Evolutionary conservation across 1,139 yeast genomes (phyloP), one percentile per base, ranked within the genome.

Genomic region (Williopsis jadinii): DNA sequence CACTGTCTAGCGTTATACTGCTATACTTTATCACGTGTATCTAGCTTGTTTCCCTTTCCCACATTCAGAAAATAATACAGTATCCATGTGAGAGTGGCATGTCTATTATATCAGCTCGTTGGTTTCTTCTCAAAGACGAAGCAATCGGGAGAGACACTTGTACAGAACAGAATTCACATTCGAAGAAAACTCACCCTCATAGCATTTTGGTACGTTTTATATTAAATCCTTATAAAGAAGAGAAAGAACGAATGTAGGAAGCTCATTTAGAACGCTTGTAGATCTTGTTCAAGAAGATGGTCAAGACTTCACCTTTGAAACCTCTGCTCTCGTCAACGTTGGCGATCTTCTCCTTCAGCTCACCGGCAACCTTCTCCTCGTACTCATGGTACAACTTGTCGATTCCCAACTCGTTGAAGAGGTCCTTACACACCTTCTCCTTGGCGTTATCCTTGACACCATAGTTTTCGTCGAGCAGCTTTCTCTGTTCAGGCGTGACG

Each of bases 271-370:
- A 76, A 67, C 99, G 83, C 72, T 88, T 90, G 79, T 94, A 92
- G 55, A 94, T 85, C 70, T 92, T 94, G 63, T 77, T 75, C 60
- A 94, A 77, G 71, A 94, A 94, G 8, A 80, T 77, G 35, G 85
- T 76, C 58, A 92, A 74, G 28, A 88, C 97, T 37, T 81, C 84
- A 55, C 76, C 79, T 68, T 88, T 90, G 68, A 94, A 85, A 11
- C 98, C 98, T 59, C 94, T 79, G 30, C 86, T 73, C 67, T 92
- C 97, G 60, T 94, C 98, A 48, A 86, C 67, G 35, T 71, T 57
- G 29, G 73, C 75, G 53, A 94, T 94, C 61, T 78, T 73, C 35
- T 63, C 62, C 56, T 70, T 75, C 60, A 94, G 72, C 48, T 84
- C 75, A 38, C 66, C 62, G 35, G 87, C 96, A 48, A 80, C 65